These are phyloP conservation scores for Prunus persica DNA, from an alignment of 306 rosid genomes.

Conservation along the genomic window Prunus_persica_NCBIv2 NC_034011.1:22925001-22925500, in stretches of 20 bases:
- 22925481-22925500: constrained; percentile 87
- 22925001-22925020: not conserved
- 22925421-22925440: constrained; percentile 66
- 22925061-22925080: not conserved
- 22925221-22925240: constrained; percentile 8
- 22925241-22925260: constrained; percentile 61
- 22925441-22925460: constrained; percentile 84
- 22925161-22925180: constrained; percentile 16
- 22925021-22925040: not conserved
- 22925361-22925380: constrained; percentile 90
- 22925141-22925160: constrained; percentile 3
- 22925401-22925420: constrained; percentile 65
- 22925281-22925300: constrained; percentile 98
- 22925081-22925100: not conserved
- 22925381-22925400: constrained; percentile 63
- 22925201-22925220: constrained; percentile 1
- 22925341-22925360: constrained; percentile 86
- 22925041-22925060: not conserved
- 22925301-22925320: constrained; percentile 95
- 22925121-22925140: constrained; percentile 15
- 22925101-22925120: constrained; percentile 1
- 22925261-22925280: constrained; percentile 94
- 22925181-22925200: not conserved
- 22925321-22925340: constrained; percentile 86
- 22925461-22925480: constrained; percentile 79